These are phyloP conservation scores for Epichloe brachyelytri DNA, from an alignment of 2,329 filamentous ascomycete species.

Conservation along the genomic window DNA sequence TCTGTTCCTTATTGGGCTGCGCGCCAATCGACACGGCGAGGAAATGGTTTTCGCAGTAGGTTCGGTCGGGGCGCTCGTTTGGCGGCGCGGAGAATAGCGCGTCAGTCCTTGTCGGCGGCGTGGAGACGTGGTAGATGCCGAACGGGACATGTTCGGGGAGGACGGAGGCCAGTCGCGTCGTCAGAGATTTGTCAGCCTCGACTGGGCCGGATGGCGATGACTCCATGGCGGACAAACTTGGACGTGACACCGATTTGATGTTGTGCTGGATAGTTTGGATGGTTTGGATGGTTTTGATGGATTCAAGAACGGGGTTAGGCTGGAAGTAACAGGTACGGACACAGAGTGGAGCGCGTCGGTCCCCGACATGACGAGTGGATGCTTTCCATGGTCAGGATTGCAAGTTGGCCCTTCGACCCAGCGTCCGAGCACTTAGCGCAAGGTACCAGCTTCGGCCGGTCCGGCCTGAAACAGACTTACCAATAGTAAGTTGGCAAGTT, in stretches of 20 bases:
- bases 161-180: conserved; percentile 26
- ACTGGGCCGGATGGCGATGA: not conserved
- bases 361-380: too few species aligned
- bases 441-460: too few species aligned
- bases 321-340: too few species aligned
- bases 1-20: conserved; percentile 1
- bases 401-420: too few species aligned
- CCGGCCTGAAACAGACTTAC: too few species aligned
- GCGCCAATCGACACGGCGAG: conserved; percentile 37
- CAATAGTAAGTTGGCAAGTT: too few species aligned
- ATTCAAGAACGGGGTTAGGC: too few species aligned
- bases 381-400: too few species aligned
- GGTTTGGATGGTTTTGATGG: not conserved
- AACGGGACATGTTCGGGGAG: conserved; percentile 46
- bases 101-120: conserved; percentile 59
- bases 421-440: too few species aligned
- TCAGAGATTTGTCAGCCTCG: not conserved
- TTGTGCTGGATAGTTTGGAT: not conserved
- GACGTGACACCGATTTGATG: not conserved
- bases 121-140: conserved; percentile 75
- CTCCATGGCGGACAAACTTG: not conserved
- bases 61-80: conserved; percentile 57
- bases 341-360: too few species aligned
- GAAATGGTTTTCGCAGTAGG: conserved; percentile 78
- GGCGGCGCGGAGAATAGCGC: conserved; percentile 72